A percentile compares a stretch with the other conserved stretches of the same genome.
Evolutionary conservation across 306 rosid genomes (phyloP).

Genomic region (Lagenaria siceraria): DNA sequence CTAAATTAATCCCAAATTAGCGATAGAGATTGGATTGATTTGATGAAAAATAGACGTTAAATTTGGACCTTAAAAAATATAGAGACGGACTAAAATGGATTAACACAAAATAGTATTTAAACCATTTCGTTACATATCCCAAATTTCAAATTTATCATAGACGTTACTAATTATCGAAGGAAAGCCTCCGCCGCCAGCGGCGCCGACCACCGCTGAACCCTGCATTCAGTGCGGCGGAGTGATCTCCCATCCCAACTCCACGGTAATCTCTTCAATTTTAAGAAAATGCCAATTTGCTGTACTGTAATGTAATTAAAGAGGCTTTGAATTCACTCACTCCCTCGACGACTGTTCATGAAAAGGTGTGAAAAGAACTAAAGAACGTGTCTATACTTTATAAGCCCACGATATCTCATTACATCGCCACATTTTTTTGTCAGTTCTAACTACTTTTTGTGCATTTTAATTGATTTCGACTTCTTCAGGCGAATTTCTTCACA

Average conservation of each 20-base stretch:
- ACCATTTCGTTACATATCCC: not conserved
- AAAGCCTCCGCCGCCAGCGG: not conserved
- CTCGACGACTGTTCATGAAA: constrained; percentile 1
- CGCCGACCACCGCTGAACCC: not conserved
- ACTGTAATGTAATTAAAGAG: not conserved
- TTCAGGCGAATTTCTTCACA: not conserved
- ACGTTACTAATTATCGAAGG: not conserved
- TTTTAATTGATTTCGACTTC: not conserved
- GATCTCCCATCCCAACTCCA: not conserved
- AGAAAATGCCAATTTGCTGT: not conserved
- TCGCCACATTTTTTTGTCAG: not conserved
- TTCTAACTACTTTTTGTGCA: not conserved
- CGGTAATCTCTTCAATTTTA: not conserved
- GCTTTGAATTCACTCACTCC: not conserved
- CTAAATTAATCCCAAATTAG: not conserved
- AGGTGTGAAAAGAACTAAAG: not conserved
- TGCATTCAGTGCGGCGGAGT: not conserved
- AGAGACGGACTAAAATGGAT: not conserved
- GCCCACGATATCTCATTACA: not conserved
- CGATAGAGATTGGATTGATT: not conserved
- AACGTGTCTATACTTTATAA: not conserved
- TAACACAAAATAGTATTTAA: not conserved
- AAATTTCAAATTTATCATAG: not conserved
- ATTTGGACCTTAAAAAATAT: not conserved
- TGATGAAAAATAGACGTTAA: not conserved